Evolutionary conservation across 192 early-diverging fungal species (phyloP).

Genomic region (Mortierella claussenii): DNA sequence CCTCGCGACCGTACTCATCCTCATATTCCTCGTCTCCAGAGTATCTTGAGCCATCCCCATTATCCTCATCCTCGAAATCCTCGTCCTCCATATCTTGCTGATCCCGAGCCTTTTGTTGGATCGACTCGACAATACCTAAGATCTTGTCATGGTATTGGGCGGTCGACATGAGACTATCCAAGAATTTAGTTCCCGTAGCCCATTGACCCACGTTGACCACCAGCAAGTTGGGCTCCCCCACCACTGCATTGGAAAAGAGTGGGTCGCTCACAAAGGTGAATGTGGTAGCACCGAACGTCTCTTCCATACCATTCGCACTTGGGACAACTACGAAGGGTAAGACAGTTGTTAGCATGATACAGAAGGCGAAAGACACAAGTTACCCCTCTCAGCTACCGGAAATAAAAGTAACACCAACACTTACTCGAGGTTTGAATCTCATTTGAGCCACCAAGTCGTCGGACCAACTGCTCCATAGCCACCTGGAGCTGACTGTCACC

Average conservation of each 20-base stretch:
- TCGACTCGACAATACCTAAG: slow-evolving; percentile 7
- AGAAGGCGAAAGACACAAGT: not conserved
- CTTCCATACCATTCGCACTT: not conserved
- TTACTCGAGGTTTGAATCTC: slow-evolving; percentile 18
- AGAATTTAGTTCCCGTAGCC: slow-evolving; percentile 33
- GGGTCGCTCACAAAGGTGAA: slow-evolving; percentile 28
- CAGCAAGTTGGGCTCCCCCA: slow-evolving; percentile 16
- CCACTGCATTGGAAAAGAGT: not conserved
- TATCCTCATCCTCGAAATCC: slow-evolving; percentile 15
- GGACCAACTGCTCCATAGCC: slow-evolving; percentile 14
- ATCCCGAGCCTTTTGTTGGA: slow-evolving; percentile 31
- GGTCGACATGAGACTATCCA: slow-evolving; percentile 32
- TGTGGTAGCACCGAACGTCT: slow-evolving; percentile 16
- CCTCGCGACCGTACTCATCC: not conserved
- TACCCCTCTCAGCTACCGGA: not conserved
- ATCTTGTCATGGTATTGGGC: slow-evolving; percentile 35
- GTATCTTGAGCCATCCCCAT: not conserved
- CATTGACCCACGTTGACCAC: slow-evolving; percentile 41
- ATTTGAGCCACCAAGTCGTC: slow-evolving; percentile 11
- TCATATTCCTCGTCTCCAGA: not conserved
- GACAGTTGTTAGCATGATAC: not conserved
- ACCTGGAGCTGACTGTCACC: slow-evolving; percentile 31
- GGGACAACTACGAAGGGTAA: not conserved
- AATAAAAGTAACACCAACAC: not conserved
- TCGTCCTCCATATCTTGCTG: slow-evolving; percentile 21